Evolutionary conservation across 225 moss, liverwort and hornwort species (phyloP).

Genomic region (Bryoerythrophyllum caledonicum): DNA sequence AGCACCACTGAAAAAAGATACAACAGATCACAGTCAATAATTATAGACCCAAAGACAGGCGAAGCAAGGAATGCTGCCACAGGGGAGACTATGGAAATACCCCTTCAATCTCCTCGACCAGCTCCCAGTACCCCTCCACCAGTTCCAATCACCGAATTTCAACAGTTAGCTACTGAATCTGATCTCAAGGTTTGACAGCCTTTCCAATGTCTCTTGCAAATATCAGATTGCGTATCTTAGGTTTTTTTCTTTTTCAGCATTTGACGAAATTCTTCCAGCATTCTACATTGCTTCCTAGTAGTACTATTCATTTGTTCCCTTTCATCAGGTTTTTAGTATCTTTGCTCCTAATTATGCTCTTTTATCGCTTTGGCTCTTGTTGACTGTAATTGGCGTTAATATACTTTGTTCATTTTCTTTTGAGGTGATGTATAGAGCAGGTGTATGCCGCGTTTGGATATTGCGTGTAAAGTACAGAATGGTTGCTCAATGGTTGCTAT

Average conservation of each 20-base stretch:
- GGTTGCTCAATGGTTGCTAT: neutral
- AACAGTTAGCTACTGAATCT: constrained; percentile 88
- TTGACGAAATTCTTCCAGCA: too few relatives aligned
- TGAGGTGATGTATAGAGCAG: neutral
- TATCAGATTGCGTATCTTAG: neutral
- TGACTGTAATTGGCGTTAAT: neutral
- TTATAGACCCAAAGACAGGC: constrained; percentile 53
- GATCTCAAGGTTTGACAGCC: constrained; percentile 78
- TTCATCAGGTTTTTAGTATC: too few relatives aligned
- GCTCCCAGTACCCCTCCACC: constrained; percentile 53
- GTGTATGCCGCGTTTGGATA: neutral
- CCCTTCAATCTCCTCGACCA: constrained; percentile 50
- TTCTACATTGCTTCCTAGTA: too few relatives aligned
- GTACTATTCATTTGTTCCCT: too few relatives aligned
- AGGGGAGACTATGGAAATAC: constrained; percentile 65
- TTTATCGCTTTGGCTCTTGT: neutral
- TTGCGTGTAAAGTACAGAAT: neutral
- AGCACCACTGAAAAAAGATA: neutral
- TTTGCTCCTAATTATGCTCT: neutral
- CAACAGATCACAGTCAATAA: constrained; percentile 37
- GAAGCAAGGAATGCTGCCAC: constrained; percentile 65
- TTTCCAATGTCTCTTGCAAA: neutral
- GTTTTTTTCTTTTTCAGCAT: neutral
- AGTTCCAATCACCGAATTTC: constrained; percentile 87
- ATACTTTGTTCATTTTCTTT: constrained; percentile 8